A percentile compares a stretch with the other conserved stretches of the same genome.
Conservation (phyloP, 169 alveolate genomes). For the Eimeria tenella region DNA sequence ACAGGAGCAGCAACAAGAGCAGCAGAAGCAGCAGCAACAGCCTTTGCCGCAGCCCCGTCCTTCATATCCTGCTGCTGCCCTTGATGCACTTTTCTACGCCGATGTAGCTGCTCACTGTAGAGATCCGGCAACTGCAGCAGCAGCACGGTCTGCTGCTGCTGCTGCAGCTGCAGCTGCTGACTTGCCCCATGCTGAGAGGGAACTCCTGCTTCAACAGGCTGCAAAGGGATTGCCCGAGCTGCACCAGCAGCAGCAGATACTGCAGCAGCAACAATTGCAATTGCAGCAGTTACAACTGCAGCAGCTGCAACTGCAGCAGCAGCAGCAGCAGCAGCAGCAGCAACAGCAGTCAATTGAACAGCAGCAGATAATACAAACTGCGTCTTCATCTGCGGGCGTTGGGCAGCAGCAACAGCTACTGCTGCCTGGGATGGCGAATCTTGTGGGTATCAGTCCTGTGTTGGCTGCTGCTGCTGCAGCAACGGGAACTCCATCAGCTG, state of each 20-base stretch:
- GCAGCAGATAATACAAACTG: no score
- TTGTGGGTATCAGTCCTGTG: background rate
- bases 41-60: background rate
- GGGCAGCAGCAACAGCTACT: background rate
- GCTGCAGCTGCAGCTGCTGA: constrained; percentile 30
- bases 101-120: constrained; percentile 45
- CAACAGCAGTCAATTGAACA: background rate
- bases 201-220: background rate
- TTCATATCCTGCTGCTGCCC: constrained; percentile 41
- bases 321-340: constrained; percentile 1
- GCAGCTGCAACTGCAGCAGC: background rate
- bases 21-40: background rate
- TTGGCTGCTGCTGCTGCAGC: background rate
- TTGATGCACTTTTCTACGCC: constrained; percentile 33
- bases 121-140: constrained; percentile 46
- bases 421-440: background rate
- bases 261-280: constrained; percentile 22
- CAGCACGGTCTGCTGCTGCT: constrained; percentile 49
- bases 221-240: background rate
- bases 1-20: background rate
- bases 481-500: background rate
- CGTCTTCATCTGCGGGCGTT: background rate
- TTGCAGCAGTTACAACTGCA: background rate
- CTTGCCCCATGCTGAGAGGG: constrained; percentile 1
- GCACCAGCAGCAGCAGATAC: constrained; percentile 20